Evolutionary conservation across 2,329 filamentous ascomycete species (phyloP).

Genomic region (Colletotrichum echinochloae): DNA sequence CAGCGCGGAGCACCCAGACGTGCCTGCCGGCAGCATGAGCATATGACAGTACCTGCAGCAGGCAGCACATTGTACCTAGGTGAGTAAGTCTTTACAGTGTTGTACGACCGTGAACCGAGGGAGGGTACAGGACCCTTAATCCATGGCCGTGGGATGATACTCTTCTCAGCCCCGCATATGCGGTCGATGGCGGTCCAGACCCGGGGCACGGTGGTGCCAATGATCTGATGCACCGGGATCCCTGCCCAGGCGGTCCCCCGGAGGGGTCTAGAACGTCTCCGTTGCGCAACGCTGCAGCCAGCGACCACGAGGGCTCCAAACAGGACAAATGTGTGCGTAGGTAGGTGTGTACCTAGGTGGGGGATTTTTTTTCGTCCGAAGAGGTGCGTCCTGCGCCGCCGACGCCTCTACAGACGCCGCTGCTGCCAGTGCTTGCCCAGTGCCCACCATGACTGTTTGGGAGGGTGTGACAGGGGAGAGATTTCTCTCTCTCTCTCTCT

Average conservation of each 20-base stretch:
- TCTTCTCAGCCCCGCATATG: conserved; percentile 19
- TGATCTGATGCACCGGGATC: conserved; percentile 35
- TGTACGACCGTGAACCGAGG: conserved; percentile 1
- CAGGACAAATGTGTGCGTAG: background rate
- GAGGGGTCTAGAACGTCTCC: conserved; percentile 31
- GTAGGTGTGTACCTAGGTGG: background rate
- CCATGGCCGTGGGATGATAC: conserved; percentile 13
- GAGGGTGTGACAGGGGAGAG: too few species aligned
- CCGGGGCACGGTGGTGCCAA: conserved; percentile 23
- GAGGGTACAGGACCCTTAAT: conserved; percentile 20
- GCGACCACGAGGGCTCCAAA: conserved; percentile 7
- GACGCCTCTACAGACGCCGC: too few species aligned
- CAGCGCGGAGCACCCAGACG: conserved; percentile 16
- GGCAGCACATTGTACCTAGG: background rate
- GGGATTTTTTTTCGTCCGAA: conserved; percentile 5
- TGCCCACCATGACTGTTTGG: too few species aligned
- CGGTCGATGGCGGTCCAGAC: conserved; percentile 39
- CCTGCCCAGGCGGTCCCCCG: conserved; percentile 30
- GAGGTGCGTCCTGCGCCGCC: background rate
- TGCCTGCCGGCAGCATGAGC: background rate
- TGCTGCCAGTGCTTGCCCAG: background rate
- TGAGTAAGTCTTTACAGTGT: conserved; percentile 5
- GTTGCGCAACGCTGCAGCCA: background rate
- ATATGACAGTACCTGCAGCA: background rate
- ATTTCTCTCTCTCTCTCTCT: background rate